Evolutionary conservation across 2,329 filamentous ascomycete genomes (phyloP).

Genomic region (Ophiostoma triangulosporum): DNA sequence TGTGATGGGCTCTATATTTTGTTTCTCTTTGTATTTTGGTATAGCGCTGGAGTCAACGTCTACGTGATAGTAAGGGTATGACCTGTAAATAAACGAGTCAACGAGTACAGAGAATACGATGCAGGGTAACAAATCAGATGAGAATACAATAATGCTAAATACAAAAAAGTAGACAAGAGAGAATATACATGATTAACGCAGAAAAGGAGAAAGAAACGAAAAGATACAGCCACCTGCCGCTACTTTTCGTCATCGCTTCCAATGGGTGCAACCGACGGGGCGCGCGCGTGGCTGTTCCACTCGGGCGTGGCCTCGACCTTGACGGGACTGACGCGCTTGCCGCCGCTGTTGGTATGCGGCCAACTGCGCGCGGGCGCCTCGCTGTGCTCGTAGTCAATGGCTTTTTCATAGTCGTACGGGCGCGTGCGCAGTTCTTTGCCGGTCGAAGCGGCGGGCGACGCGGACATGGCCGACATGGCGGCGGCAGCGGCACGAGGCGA

Average conservation of each 20-base stretch:
- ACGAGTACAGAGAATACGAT: too few relatives aligned
- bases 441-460: background rate
- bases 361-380: conserved; percentile 46
- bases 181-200: background rate
- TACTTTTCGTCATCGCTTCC: background rate
- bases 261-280: background rate
- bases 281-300: background rate
- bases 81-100: too few relatives aligned
- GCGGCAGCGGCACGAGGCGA: conserved; percentile 10
- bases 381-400: conserved; percentile 42
- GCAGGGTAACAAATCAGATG: too few relatives aligned
- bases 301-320: background rate
- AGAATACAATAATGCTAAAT: background rate
- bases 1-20: too few relatives aligned
- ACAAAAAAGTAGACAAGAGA: background rate
- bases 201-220: background rate
- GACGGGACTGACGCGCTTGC: background rate
- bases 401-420: conserved; percentile 39
- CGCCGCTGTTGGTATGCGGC: conserved; percentile 30
- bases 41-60: background rate
- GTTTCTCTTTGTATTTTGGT: too few relatives aligned
- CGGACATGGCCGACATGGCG: background rate
- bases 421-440: conserved; percentile 40
- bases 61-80: too few relatives aligned
- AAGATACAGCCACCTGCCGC: background rate